These are phyloP conservation scores for Picochlorum sp. DNA, from an alignment of 139 green algal genomes.

Conservation along the genomic window DNA sequence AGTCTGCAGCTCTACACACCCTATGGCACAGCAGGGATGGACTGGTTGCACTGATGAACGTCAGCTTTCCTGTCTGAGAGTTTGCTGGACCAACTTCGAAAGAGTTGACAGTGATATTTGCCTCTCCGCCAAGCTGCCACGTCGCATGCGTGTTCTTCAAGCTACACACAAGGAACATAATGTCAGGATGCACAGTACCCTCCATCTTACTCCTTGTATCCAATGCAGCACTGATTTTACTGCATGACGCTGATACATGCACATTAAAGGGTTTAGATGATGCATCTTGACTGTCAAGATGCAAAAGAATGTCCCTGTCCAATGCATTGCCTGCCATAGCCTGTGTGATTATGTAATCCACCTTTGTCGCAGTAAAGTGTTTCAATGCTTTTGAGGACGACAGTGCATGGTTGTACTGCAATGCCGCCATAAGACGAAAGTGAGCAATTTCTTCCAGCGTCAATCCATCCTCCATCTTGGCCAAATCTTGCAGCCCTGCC, in stretches of 20 bases:
- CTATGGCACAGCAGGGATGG: constrained; percentile 20
- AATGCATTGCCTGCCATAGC: not conserved
- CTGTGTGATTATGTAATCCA: constrained; percentile 28
- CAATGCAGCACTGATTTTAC: constrained; percentile 37
- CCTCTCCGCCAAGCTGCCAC: not conserved
- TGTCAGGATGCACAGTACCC: not conserved
- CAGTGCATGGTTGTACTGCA: constrained; percentile 27
- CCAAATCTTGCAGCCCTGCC: constrained; percentile 8
- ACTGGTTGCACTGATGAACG: constrained; percentile 7
- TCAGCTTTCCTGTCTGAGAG: not conserved
- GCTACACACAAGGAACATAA: constrained; percentile 19
- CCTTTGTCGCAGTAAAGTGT: constrained; percentile 25
- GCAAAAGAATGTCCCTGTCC: constrained; percentile 16
- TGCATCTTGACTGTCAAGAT: constrained; percentile 13
- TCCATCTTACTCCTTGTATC: constrained; percentile 10
- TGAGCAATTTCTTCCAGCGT: constrained; percentile 41
- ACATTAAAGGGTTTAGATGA: not conserved
- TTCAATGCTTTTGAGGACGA: not conserved
- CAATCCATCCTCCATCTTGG: constrained; percentile 23
- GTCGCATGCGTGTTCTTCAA: constrained; percentile 6
- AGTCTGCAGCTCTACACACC: constrained; percentile 30
- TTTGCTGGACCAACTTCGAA: not conserved
- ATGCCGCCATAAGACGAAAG: constrained; percentile 35
- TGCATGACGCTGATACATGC: constrained; percentile 20
- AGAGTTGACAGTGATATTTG: constrained; percentile 5